Evolutionary conservation across 345 rosid species (phyloP).

Genomic region (Gossypium rotundifolium): DNA sequence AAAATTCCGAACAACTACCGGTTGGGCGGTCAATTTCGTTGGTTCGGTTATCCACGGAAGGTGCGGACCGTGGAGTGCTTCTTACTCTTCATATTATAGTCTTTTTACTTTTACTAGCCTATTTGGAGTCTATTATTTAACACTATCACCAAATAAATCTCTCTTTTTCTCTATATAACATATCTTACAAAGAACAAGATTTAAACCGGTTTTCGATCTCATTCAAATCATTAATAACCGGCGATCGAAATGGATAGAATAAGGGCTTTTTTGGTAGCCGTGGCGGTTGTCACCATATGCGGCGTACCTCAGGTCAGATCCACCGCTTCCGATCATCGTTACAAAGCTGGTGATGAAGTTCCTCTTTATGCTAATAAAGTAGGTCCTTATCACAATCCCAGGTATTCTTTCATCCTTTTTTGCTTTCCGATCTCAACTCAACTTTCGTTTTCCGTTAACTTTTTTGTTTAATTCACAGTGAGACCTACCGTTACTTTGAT

Average conservation of each 20-base stretch:
- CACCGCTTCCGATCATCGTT: conserved; percentile 31
- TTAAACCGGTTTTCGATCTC: not conserved
- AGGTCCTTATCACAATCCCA: conserved; percentile 37
- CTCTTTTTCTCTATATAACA: not conserved
- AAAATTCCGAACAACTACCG: not conserved
- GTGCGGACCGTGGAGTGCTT: not conserved
- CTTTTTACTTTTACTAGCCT: not conserved
- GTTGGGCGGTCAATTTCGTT: not conserved
- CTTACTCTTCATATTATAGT: not conserved
- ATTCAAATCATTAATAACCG: no score
- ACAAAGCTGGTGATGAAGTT: conserved; percentile 23
- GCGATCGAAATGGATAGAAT: conserved; percentile 5
- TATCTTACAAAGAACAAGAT: not conserved
- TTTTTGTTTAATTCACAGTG: conserved; percentile 15
- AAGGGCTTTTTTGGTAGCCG: conserved; percentile 9
- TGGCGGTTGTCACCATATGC: conserved; percentile 6
- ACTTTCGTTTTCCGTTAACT: not conserved
- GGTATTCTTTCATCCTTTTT: conserved; percentile 8
- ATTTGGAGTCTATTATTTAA: not conserved
- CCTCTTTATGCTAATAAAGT: conserved; percentile 35
- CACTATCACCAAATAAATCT: not conserved
- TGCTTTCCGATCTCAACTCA: conserved; percentile 8
- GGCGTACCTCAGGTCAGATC: conserved; percentile 17
- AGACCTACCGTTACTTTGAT: conserved; percentile 31
- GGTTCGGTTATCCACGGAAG: not conserved